Base-by-base conservation (phyloP, 257 asterid species). In the Dorcoceras hygrometricum region DNA sequence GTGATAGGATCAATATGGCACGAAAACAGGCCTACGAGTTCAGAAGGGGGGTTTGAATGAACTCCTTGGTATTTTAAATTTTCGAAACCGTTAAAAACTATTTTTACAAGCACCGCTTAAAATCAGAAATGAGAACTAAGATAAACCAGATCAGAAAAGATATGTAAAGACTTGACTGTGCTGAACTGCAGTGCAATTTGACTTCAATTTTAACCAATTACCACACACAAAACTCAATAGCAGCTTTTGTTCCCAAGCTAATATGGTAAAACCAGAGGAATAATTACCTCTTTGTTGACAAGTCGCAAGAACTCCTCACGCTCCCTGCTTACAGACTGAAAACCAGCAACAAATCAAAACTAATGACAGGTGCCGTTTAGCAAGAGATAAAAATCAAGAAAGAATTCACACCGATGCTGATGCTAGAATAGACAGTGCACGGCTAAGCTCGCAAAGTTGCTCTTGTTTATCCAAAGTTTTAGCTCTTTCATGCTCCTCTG, bases 301-400 rank as follows among this genome's bases (percentile, higher is more conserved):
- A 93, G 98, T 63, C 88, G 76, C 78, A 93, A 73, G 84, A 93
- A 93, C 83, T 93, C 98, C 75, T 93, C 94, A 22, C 98, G 97
- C 83, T 93, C 98, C 88, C 86, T 84, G 83, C 89, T 90, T 78
- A 93, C 98, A 28, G 98, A 88, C 98, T 93, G 87, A 66, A 87
- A 85, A 46, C 57, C 63, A 76, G 66, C 56, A 73, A 78, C 73
- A 61, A 63, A 57, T 69, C 67, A 75, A 69, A 57, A 36, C 59
- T 76, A 58, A 75, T 63, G 59, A 56, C 27, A 67, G 69, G 51
- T 39, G 56, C 64, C 20, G 62, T 39, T 51, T 69, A 73, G 72
- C 62, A 77, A 50, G 62, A 66, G 43, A 63, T 23, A 62, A 65
- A 66, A 68, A 68, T 31, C 60, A 79, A 65, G 53, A 29, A 57